These are phyloP conservation scores for Blastomyces parvus DNA, from an alignment of 2,329 filamentous ascomycete species.

Conservation along the genomic window DNA sequence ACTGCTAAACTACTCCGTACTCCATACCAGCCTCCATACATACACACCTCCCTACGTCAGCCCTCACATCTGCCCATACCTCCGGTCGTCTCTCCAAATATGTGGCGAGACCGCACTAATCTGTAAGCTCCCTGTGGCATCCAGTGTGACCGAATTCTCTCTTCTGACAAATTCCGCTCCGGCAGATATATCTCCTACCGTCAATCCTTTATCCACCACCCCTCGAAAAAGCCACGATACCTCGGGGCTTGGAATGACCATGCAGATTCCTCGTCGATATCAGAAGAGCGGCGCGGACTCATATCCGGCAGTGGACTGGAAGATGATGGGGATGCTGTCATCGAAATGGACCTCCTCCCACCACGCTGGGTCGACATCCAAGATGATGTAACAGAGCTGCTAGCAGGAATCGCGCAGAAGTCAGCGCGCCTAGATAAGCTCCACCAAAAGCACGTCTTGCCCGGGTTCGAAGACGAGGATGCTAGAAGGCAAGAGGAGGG, in stretches of 20 bases:
- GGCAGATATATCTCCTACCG: constrained; percentile 94
- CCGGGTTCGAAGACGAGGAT: constrained; percentile 92
- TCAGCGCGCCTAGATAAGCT: constrained; percentile 79
- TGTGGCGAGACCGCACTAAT: constrained; percentile 99
- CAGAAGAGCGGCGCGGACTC: constrained; percentile 67
- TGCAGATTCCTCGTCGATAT: constrained; percentile 50
- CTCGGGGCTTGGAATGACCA: constrained; percentile 50
- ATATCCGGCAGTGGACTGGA: constrained; percentile 62
- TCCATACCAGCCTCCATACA: neutral
- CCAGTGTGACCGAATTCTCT: constrained; percentile 6
- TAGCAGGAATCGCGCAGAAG: constrained; percentile 71
- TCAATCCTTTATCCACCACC: constrained; percentile 94
- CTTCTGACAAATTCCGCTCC: constrained; percentile 16
- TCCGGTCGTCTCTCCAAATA: constrained; percentile 40
- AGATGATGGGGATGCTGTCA: constrained; percentile 78
- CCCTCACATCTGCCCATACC: neutral
- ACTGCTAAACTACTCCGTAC: neutral
- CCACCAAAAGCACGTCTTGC: constrained; percentile 93
- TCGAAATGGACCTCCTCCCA: constrained; percentile 95
- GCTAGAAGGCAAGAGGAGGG: constrained; percentile 76
- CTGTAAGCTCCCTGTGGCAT: constrained; percentile 52
- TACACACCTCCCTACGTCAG: neutral
- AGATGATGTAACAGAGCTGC: constrained; percentile 79
- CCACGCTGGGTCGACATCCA: constrained; percentile 93
- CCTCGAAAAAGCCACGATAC: constrained; percentile 71